Evolutionary conservation across 2,329 filamentous ascomycete genomes (phyloP), one percentile per base, ranked within the genome.

Genomic region (Cladophialophora exuberans): DNA sequence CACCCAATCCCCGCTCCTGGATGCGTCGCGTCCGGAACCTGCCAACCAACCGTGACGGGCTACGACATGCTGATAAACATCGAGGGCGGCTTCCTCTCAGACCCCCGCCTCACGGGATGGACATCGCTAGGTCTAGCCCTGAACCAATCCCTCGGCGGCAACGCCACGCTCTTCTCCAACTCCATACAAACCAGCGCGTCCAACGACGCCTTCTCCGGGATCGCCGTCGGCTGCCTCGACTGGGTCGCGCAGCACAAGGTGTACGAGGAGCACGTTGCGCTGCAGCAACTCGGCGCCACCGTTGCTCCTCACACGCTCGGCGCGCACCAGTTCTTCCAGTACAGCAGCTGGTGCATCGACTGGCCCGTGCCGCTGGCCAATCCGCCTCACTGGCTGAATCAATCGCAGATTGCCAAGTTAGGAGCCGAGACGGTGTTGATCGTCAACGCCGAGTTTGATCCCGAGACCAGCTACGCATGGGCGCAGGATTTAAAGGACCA

Each of bases 361-460:
- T 78, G 75, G 74, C 72, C 73, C 0, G 63, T 68, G 3, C 52
- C 66, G 1, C 41, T 69, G 10, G 65, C 62, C 5, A 76, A 76
- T 59, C 70, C 70, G 7, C 70, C 68, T 2, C 62, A 60, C 15
- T 61, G 54, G n/a, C 54, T 70, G 6, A 54, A 68, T 35, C 18
- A 42, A 17, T 18, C 44, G 4, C 20, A 22, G 4, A 23, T 28
- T n/a, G 39, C 25, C 3, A 60, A 62, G 4, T 41, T 66, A 6
- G 20, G 20, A n/a, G 10, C 39, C 9, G 56, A 67, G 4, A 65
- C 67, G 13, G 68, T 77, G 26, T 59, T 78, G 45, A 58, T 73
- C 55, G 69, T 73, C 4, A 75, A 73, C 52, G 65, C 72, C 9
- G 64, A 69, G 2, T 67, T 67, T 52, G 75, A 79, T 61, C 74